Conservation (phyloP, 176 grass and related monocot genomes). For the Phoenix roebelenii region DNA sequence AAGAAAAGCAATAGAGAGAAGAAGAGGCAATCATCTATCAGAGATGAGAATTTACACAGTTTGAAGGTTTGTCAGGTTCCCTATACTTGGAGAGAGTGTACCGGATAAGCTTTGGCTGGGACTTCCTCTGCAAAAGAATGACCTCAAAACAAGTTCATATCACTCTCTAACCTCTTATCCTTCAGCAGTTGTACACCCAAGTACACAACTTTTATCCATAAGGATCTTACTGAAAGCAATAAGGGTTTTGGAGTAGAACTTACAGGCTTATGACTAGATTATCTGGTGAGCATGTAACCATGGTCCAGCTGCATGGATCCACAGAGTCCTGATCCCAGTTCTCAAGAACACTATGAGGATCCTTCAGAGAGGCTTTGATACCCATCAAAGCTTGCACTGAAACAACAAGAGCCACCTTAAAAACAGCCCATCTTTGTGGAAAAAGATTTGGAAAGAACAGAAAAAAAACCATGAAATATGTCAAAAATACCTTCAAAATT, state of each 20-base stretch:
- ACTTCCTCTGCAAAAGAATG: constrained; percentile 31
- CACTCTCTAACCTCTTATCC: too few relatives aligned
- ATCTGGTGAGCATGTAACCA: constrained; percentile 60
- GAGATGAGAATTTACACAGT: constrained; percentile 40
- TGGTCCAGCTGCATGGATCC: constrained; percentile 85
- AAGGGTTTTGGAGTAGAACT: background rate
- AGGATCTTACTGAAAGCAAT: too few relatives aligned
- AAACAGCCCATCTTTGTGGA: too few relatives aligned
- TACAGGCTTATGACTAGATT: constrained; percentile 54
- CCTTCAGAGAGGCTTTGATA: constrained; percentile 67
- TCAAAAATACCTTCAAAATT: constrained; percentile 71
- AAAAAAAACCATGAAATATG: constrained; percentile 9
- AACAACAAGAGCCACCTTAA: background rate
- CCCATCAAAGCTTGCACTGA: constrained; percentile 76
- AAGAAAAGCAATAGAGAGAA: too few relatives aligned
- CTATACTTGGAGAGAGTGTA: constrained; percentile 57
- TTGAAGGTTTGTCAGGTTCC: constrained; percentile 69
- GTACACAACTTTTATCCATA: too few relatives aligned
- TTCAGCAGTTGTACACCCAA: too few relatives aligned
- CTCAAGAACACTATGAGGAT: constrained; percentile 63
- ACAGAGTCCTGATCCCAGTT: constrained; percentile 83
- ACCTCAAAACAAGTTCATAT: too few relatives aligned
- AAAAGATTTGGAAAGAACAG: too few relatives aligned
- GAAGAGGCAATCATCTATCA: too few relatives aligned
- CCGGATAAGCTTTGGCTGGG: constrained; percentile 76